Base-by-base conservation (phyloP, 176 grass and related monocot species). In the Avena insularis region DNA sequence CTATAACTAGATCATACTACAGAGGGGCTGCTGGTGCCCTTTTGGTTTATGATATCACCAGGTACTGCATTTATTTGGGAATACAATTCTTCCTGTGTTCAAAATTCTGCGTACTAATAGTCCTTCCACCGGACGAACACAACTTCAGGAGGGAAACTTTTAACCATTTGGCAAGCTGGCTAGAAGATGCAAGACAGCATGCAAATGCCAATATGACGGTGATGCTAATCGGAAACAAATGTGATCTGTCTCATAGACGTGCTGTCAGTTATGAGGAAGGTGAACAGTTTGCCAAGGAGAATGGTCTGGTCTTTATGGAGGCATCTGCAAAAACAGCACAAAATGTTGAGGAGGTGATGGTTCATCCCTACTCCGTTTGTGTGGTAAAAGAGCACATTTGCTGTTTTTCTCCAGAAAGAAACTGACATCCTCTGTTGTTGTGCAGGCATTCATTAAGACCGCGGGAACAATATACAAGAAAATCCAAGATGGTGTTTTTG, bases 1-100 rank as follows among this genome's bases (percentile, higher is more conserved):
- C 93, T 85, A 95, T 95, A 59, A 95, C 93, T 56, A 93, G 91
- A 89, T 95, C 93, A 12, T 95, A 95, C 84, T 95, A 95, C 83
- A 95, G 93, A 87, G 93, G 93, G 8, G 93, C 91, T 86, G 91
- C 93, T 86, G 93, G 93, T 86, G 93, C 93, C 77, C 87, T 95
- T 51, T 87, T 95, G 85, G 93, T 95, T 60, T 93, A 95, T 91
- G 93, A 93, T 71, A 93, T 93, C 47, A 93, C 93, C 40, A 93
- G 93, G 93, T 93, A 81, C 19, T n/a, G 20, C 6, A 53, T 29
- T 71, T 10, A 0, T 71, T 79, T 83, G 12, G n/a, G 12, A 75
- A 38, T 65, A 38, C 8, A 72, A 75, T 1, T 16, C 9, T 75
- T 13, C 40, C 7, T 19, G 3, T 85, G 29, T 40, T 64, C 10